Evolutionary conservation across 257 asterid species (phyloP).

Genomic region (Perilla frutescens): DNA sequence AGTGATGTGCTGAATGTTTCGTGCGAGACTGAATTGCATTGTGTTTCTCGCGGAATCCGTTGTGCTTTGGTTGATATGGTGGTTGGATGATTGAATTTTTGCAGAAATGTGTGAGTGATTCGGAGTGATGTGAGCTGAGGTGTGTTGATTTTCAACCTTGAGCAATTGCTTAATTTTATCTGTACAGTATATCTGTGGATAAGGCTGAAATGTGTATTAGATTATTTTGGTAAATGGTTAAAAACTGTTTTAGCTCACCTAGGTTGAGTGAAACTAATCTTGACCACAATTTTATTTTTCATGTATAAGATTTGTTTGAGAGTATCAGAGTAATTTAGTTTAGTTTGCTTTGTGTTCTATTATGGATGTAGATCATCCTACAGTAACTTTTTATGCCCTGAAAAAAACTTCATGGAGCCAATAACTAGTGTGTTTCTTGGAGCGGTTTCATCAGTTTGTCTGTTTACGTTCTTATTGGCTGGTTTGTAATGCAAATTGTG

Average conservation of each 20-base stretch:
- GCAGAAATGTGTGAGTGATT: constrained; percentile 2
- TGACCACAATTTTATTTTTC: neutral
- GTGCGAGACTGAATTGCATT: neutral
- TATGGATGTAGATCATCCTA: constrained; percentile 15
- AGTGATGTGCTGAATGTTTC: neutral
- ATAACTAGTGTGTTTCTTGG: neutral
- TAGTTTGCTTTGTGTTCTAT: neutral
- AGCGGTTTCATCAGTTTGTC: constrained; percentile 8
- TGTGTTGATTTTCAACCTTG: neutral
- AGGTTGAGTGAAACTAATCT: constrained; percentile 10
- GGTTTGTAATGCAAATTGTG: constrained; percentile 6
- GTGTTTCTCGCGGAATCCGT: neutral
- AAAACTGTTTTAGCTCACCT: neutral
- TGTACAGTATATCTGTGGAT: constrained; percentile 16
- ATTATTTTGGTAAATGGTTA: neutral
- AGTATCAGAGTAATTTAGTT: constrained; percentile 16
- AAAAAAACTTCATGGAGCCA: constrained; percentile 1
- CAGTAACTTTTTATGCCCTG: neutral
- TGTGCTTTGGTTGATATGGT: neutral
- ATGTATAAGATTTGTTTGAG: neutral
- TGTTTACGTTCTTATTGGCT: neutral
- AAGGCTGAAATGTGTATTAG: constrained; percentile 7
- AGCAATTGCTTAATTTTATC: constrained; percentile 7
- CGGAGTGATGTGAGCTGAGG: constrained; percentile 19
- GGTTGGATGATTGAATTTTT: constrained; percentile 21